A percentile compares a stretch with the other conserved stretches of the same genome.
These are phyloP conservation scores for Nematocida parisii DNA, from an alignment of 371 early-diverging fungal species.

Conservation along the genomic window DNA sequence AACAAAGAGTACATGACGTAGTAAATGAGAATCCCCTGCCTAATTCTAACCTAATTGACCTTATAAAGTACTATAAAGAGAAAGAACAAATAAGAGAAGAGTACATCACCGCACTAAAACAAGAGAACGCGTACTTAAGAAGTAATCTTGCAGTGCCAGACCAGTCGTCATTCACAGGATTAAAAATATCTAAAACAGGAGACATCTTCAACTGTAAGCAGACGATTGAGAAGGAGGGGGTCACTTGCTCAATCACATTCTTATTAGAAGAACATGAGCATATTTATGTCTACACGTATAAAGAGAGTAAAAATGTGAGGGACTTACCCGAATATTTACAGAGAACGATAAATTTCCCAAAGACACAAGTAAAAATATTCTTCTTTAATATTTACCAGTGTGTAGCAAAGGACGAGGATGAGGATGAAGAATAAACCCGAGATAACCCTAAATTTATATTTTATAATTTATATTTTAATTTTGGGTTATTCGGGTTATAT, in stretches of 20 bases:
- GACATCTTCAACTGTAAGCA: slow-evolving; percentile 30
- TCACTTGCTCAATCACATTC: slow-evolving; percentile 46
- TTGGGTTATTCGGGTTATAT: too few relatives aligned
- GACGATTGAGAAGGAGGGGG: slow-evolving; percentile 23
- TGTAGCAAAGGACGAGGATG: slow-evolving; percentile 9
- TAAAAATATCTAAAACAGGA: slow-evolving; percentile 2
- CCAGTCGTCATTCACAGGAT: slow-evolving; percentile 10
- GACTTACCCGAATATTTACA: slow-evolving; percentile 56
- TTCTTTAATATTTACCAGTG: slow-evolving; percentile 64
- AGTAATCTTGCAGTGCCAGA: not conserved
- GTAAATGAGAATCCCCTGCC: not conserved
- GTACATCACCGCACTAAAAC: slow-evolving; percentile 41
- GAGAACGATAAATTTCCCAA: slow-evolving; percentile 61
- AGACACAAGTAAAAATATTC: slow-evolving; percentile 59
- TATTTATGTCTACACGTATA: slow-evolving; percentile 53
- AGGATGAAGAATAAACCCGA: not conserved
- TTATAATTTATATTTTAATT: too few relatives aligned
- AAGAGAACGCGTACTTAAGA: slow-evolving; percentile 44
- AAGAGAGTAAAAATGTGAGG: slow-evolving; percentile 39
- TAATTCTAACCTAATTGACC: slow-evolving; percentile 18
- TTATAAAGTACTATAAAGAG: slow-evolving; percentile 56
- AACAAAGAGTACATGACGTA: slow-evolving; percentile 7
- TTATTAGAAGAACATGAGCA: slow-evolving; percentile 33
- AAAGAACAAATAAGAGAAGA: slow-evolving; percentile 47
- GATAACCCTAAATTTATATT: too few relatives aligned